Evolutionary conservation across 768 basidiomycete genomes (phyloP).

Genomic region (Suillus weaverae): DNA sequence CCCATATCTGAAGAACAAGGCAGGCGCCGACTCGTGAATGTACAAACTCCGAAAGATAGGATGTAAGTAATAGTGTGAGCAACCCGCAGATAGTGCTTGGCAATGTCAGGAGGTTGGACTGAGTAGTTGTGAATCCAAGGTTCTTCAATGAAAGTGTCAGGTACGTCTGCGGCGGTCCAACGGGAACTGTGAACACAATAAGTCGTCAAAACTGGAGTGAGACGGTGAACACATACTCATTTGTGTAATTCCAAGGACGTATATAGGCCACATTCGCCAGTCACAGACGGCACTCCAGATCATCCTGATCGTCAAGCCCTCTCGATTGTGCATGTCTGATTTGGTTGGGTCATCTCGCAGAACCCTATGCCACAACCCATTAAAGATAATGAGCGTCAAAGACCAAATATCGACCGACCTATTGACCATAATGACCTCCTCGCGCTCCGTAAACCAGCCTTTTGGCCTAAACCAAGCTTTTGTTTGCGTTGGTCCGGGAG

Average conservation of each 20-base stretch:
- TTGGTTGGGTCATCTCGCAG: conserved; percentile 61
- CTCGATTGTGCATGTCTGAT: conserved; percentile 67
- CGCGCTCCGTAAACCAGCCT: conserved; percentile 60
- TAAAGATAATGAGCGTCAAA: not conserved
- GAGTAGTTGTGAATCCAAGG: conserved; percentile 62
- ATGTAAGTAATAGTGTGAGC: conserved; percentile 45
- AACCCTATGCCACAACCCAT: conserved; percentile 31
- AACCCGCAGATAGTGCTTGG: conserved; percentile 58
- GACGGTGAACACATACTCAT: conserved; percentile 40
- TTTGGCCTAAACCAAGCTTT: conserved; percentile 54
- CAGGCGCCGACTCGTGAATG: conserved; percentile 57
- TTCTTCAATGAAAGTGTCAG: conserved; percentile 62
- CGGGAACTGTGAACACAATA: conserved; percentile 44
- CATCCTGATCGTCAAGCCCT: conserved; percentile 49
- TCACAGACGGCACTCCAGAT: conserved; percentile 55
- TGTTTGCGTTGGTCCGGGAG: conserved; percentile 58
- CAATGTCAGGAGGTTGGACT: conserved; percentile 62
- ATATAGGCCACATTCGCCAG: conserved; percentile 67
- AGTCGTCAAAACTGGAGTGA: not conserved
- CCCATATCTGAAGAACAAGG: conserved; percentile 59
- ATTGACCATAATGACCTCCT: conserved; percentile 58
- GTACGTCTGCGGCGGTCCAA: conserved; percentile 59
- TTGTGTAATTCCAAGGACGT: conserved; percentile 53
- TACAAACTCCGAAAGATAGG: conserved; percentile 54
- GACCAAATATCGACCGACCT: conserved; percentile 24